Evolutionary conservation across 2,329 filamentous ascomycete species (phyloP).

Genomic region (Calonectria crousiana): DNA sequence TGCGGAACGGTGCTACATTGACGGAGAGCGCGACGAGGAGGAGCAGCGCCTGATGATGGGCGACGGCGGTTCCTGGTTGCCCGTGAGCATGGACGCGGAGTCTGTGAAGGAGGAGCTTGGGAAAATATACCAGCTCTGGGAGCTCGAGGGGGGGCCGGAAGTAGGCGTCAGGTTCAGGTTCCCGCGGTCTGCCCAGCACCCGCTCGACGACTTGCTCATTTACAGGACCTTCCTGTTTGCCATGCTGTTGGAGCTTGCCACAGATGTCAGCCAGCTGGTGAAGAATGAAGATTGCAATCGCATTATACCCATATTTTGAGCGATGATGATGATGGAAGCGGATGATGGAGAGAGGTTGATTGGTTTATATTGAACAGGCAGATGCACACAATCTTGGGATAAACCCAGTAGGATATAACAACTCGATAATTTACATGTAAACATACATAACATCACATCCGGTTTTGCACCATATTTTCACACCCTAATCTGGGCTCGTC

Average conservation of each 20-base stretch:
- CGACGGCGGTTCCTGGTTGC: not conserved
- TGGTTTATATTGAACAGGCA: not conserved
- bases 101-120: not conserved
- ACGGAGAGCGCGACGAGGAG: not conserved
- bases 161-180: not conserved
- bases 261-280: not conserved
- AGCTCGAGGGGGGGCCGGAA: not conserved
- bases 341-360: too few relatives aligned
- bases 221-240: not conserved
- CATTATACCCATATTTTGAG: conserved; percentile 8
- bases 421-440: not conserved
- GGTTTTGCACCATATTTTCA: not conserved
- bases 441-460: not conserved
- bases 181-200: not conserved
- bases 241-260: not conserved
- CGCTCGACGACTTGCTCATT: not conserved
- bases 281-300: not conserved
- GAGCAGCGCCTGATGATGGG: not conserved
- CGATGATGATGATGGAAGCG: too few relatives aligned
- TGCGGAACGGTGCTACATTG: not conserved
- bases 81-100: not conserved
- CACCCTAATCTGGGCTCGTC: not conserved
- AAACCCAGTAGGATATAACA: not conserved
- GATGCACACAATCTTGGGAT: not conserved
- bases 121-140: conserved; percentile 2